Percentiles rank a stretch among this genome's conserved stretches.
phyloP scores from a whole-genome alignment of 2,329 filamentous ascomycete genomes.

The Microdochium bolleyi region DNA sequence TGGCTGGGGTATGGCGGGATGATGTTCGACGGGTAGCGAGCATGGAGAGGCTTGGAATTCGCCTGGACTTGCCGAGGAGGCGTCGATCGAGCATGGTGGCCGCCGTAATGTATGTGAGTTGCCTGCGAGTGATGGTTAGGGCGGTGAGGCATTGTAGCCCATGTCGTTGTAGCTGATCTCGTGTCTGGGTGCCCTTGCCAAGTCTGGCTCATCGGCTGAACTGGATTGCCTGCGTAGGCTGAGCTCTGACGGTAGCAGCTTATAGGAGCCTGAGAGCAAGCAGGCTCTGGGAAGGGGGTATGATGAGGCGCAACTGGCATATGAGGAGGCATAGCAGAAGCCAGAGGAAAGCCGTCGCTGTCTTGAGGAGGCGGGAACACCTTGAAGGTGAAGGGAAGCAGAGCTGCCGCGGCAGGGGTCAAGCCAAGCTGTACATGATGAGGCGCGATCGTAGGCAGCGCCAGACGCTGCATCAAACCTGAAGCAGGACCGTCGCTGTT shows the following conservation, averaged over 20 bases:
- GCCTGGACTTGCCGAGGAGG: too few species aligned
- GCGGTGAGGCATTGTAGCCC: too few species aligned
- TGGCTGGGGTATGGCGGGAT: neutral
- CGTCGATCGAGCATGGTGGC: too few species aligned
- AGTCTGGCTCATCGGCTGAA: too few species aligned
- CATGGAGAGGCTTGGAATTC: too few species aligned
- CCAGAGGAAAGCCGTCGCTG: neutral
- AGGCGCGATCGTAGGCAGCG: neutral
- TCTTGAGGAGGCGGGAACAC: neutral
- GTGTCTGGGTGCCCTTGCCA: too few species aligned
- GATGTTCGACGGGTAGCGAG: neutral
- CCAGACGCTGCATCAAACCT: neutral
- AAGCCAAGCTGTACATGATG: neutral
- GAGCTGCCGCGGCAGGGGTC: neutral
- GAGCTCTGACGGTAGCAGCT: neutral
- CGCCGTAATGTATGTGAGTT: too few species aligned
- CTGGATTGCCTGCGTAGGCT: neutral
- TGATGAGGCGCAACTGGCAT: neutral
- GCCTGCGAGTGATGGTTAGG: too few species aligned
- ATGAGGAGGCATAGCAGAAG: neutral
- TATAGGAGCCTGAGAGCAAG: neutral
- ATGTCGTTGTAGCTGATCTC: too few species aligned
- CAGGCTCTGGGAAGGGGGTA: neutral
- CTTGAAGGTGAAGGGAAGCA: neutral
- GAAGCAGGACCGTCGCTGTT: neutral